Evolutionary conservation across 306 rosid species (phyloP).

Genomic region (Lithocarpus polystachyus): DNA sequence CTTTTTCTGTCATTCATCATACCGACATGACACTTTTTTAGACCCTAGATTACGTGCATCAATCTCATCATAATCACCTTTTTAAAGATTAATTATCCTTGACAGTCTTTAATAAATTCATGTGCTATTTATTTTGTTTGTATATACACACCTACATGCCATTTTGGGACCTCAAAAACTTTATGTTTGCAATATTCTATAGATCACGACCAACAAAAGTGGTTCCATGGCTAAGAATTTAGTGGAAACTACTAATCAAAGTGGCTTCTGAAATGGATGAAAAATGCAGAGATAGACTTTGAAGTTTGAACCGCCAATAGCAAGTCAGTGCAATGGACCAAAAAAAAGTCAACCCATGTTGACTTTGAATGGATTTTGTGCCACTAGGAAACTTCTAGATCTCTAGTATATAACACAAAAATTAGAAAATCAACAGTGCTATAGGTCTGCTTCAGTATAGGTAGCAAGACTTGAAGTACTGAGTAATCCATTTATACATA

Average conservation of each 20-base stretch:
- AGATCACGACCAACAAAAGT: constrained; percentile 14
- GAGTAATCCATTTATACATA: neutral
- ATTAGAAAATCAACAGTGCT: neutral
- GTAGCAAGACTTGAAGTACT: too few species aligned
- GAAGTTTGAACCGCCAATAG: constrained; percentile 13
- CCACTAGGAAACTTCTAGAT: constrained; percentile 19
- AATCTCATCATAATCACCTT: constrained; percentile 49
- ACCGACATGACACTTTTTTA: constrained; percentile 48
- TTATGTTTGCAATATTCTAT: neutral
- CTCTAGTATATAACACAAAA: neutral
- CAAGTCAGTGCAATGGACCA: constrained; percentile 6
- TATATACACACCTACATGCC: neutral
- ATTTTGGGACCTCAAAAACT: neutral
- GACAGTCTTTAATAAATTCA: constrained; percentile 13
- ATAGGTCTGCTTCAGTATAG: neutral
- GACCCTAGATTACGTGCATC: constrained; percentile 38
- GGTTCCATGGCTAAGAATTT: constrained; percentile 15
- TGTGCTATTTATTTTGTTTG: too few species aligned
- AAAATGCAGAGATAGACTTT: constrained; percentile 13
- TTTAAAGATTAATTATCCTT: constrained; percentile 29
- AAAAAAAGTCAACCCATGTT: constrained; percentile 37
- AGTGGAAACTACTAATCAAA: constrained; percentile 1
- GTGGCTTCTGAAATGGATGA: constrained; percentile 38
- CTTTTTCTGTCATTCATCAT: constrained; percentile 43
- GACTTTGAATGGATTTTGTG: constrained; percentile 46